Base-by-base conservation (phyloP, 2,329 filamentous ascomycete species). In the Colletotrichum salicis region DNA sequence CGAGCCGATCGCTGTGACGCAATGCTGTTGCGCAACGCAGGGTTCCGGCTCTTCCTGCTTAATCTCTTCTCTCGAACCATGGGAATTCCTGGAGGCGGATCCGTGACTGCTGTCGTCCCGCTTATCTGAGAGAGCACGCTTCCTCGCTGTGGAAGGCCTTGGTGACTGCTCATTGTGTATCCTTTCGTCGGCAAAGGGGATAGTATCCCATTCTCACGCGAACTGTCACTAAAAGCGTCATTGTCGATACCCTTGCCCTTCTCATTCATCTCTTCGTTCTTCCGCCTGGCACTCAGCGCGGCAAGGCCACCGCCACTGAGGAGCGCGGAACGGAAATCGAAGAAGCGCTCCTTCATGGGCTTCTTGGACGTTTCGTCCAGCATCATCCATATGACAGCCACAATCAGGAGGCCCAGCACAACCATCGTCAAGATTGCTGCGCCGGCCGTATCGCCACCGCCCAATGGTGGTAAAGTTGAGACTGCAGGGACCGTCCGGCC, bases 381-480 rank as follows among this genome's bases (percentile, higher is more conserved):
- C 22, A 88, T 69, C 73, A 89, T 80, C 80, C 86, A 88, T 6
- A 82, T 56, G 7, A 86, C 76, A n/a, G 89, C 89, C 1, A 85
- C 85, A 29, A 91, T 72, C 51, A 93, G 82, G 7, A 84, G 81
- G 6, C 86, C 77, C 1, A 94, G 78, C 3, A 92, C 79, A 6
- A 91, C 60, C 3, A 89, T 81, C 1, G 93, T 95, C 62, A 86
- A 74, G 71, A 94, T 87, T 12, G 88, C 88, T 48, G 93, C 93
- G 12, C 92, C 94, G 7, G 89, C 92, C 73, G 85, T 89, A 77
- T 95, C 93, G 8, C 86, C 90, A 1, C 85, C 85, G 4, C 56
- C 55, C 5, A 70, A 27, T 8, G 73, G 73, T 5, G 69, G 61
- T 41, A 91, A 85, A 1, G 81, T 77, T 1, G 76, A 75, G 7